A percentile compares a stretch with the other conserved stretches of the same genome.
Evolutionary conservation across 2,329 filamentous ascomycete species (phyloP).

Genomic region (Lachnellula occidentalis): DNA sequence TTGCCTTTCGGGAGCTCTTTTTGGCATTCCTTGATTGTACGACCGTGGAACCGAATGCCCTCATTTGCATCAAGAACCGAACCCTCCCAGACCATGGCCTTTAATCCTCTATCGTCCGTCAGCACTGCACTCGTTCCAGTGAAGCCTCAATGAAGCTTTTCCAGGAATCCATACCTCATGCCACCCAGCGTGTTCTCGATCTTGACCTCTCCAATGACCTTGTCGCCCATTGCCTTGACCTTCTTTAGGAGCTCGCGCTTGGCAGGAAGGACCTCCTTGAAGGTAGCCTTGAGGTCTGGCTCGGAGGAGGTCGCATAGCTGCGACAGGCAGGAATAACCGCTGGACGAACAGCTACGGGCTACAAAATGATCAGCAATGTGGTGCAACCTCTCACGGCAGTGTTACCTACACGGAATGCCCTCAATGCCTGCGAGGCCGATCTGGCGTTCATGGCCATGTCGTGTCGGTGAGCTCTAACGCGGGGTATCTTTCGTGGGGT

Average conservation of each 20-base stretch:
- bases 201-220: slow-evolving; percentile 86
- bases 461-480: slow-evolving; percentile 33
- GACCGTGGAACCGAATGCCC: slow-evolving; percentile 96
- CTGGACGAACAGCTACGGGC: slow-evolving; percentile 31
- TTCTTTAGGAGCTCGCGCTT: slow-evolving; percentile 92
- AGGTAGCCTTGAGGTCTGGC: slow-evolving; percentile 81
- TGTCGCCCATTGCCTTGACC: slow-evolving; percentile 79
- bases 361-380: slow-evolving; percentile 11
- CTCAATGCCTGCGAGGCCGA: slow-evolving; percentile 57
- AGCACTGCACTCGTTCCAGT: slow-evolving; percentile 4
- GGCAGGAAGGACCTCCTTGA: slow-evolving; percentile 78
- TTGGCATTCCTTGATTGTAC: slow-evolving; percentile 97
- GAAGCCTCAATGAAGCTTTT: background rate
- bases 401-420: slow-evolving; percentile 53
- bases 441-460: slow-evolving; percentile 61
- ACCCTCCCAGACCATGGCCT: slow-evolving; percentile 98
- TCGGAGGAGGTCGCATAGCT: slow-evolving; percentile 72
- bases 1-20: slow-evolving; percentile 87
- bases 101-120: slow-evolving; percentile 60
- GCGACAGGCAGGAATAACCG: slow-evolving; percentile 37
- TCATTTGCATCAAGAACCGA: slow-evolving; percentile 95
- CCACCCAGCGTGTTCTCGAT: slow-evolving; percentile 91
- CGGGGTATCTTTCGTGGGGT: slow-evolving; percentile 24
- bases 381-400: slow-evolving; percentile 15
- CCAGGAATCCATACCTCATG: slow-evolving; percentile 59